phyloP scores from a whole-genome alignment of 2,329 filamentous ascomycete species.

The Fusarium sp. region DNA sequence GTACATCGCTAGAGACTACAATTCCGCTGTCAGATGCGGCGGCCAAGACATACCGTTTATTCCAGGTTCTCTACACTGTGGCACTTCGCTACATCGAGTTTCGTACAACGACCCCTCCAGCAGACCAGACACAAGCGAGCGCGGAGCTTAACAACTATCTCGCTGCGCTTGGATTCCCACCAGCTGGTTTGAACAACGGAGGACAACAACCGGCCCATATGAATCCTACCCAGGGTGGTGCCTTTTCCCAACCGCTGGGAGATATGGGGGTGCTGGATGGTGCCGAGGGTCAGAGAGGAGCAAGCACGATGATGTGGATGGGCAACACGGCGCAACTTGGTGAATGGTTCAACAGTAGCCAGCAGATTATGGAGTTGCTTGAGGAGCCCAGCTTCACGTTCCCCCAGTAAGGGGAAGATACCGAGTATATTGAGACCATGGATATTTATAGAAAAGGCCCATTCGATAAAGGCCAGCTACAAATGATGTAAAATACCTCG shows the following conservation, averaged over 20 bases:
- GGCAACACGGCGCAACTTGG: constrained; percentile 55
- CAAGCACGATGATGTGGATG: constrained; percentile 54
- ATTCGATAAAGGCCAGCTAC: neutral
- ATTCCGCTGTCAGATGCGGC: constrained; percentile 62
- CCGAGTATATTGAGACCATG: neutral
- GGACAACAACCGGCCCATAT: constrained; percentile 36
- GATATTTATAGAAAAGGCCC: neutral
- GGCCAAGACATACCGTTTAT: constrained; percentile 68
- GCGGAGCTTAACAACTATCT: constrained; percentile 53
- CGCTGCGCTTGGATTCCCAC: constrained; percentile 62
- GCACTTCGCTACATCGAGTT: constrained; percentile 71
- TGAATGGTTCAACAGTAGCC: constrained; percentile 56
- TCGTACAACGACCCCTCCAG: constrained; percentile 53
- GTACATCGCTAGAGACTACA: constrained; percentile 64
- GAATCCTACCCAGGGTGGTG: constrained; percentile 9
- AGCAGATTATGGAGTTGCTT: constrained; percentile 55
- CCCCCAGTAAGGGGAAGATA: constrained; percentile 29
- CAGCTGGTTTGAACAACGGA: constrained; percentile 20
- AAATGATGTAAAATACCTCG: neutral
- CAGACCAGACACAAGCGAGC: constrained; percentile 53
- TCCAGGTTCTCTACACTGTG: constrained; percentile 69
- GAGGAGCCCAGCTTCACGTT: constrained; percentile 50
- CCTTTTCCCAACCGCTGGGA: constrained; percentile 32
- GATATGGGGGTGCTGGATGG: constrained; percentile 25
- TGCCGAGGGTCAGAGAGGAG: constrained; percentile 33